These are phyloP conservation scores for Mallotus japonicus DNA, from an alignment of 441 rosid species.

Conservation along the genomic window DNA sequence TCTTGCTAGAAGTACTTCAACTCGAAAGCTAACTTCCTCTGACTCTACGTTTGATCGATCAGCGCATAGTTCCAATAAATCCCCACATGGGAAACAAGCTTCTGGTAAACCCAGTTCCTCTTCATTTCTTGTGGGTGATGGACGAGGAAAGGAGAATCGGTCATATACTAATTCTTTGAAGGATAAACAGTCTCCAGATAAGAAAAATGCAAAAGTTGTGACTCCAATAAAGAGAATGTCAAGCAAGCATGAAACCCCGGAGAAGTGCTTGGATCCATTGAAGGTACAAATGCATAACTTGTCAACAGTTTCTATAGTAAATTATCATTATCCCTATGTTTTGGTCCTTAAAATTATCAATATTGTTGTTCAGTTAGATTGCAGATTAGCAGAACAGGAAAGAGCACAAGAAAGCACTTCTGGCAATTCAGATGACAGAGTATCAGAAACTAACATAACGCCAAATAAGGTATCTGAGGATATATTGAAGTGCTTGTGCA, in stretches of 20 bases:
- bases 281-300: constrained; percentile 34
- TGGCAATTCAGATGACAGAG: constrained; percentile 39
- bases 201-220: constrained; percentile 41
- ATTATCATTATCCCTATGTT: background rate
- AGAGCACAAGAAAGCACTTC: constrained; percentile 50
- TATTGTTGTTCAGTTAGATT: constrained; percentile 48
- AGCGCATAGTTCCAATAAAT: constrained; percentile 25
- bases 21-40: constrained; percentile 50
- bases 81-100: constrained; percentile 43
- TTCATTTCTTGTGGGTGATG: constrained; percentile 42
- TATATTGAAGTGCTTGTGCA: constrained; percentile 49
- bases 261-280: constrained; percentile 28
- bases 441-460: constrained; percentile 33
- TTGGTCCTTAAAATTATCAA: constrained; percentile 13
- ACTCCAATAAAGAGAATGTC: constrained; percentile 57
- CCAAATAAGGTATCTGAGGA: constrained; percentile 79
- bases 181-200: constrained; percentile 60
- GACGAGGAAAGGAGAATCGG: constrained; percentile 67
- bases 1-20: constrained; percentile 58
- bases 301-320: background rate
- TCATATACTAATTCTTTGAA: constrained; percentile 47
- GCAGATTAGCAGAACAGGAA: constrained; percentile 56
- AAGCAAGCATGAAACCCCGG: constrained; percentile 34
- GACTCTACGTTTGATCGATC: constrained; percentile 39
- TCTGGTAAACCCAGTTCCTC: constrained; percentile 36